Evolutionary conservation across 768 basidiomycete species (phyloP), one percentile per base, ranked within the genome.

Genomic region (Leccinum subtestaceum): DNA sequence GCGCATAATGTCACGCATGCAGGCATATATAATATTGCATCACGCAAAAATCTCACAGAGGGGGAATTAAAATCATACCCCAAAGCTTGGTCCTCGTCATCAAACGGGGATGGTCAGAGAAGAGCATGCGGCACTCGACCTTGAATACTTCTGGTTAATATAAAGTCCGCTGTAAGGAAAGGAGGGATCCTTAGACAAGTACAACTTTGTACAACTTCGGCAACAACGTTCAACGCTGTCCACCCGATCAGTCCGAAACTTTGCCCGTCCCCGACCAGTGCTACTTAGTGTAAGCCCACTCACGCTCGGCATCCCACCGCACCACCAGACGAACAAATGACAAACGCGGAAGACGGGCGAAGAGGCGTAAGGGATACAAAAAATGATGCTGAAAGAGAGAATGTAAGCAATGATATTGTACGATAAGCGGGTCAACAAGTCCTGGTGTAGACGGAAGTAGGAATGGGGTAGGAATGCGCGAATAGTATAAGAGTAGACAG

Each of bases 331-430:
- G 29, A 55, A 56, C 19, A 45, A 45, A 45, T 19, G n/a, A 53
- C 3, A 45, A 43, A 52, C 60, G 54, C 52, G 19, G n/a, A 23
- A 5, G 38, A 58, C 52, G 52, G 43, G 56, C 52, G 56, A 64
- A 50, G 53, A 45, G 27, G 51, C 48, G 34, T 36, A 45, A 56
- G 45, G 60, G 27, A 58, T 58, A 71, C 64, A 61, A 53, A 64
- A 56, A 62, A 38, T 45, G 43, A 63, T 67, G 63, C 63, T 56
- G 47, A 59, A 63, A 38, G 53, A 40, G 58, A 56, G 62, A 55
- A 63, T 63, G 59, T 62, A 64, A 72, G 72, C 71, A 74, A 59
- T 60, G 70, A 27, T 60, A 65, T 64, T 64, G 67, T 72, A 74
- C 53, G 70, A 61, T 74, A 74, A 67, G 53, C 66, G 58, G 53